Base-by-base conservation (phyloP, 176 grass and related monocot genomes). In the Leersia perrieri region DNA sequence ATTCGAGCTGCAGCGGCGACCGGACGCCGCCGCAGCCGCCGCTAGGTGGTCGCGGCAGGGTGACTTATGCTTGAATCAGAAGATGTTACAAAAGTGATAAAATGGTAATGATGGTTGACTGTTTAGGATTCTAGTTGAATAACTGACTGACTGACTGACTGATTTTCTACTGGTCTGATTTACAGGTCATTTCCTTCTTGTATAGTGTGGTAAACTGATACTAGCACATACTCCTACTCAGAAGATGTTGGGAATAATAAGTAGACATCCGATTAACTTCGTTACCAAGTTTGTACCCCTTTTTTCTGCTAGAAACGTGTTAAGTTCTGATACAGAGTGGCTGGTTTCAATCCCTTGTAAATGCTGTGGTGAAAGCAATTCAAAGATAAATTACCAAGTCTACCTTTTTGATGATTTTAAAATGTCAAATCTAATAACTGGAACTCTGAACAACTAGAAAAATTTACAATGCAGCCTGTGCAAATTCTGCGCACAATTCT, bases 1-100 rank as follows among this genome's bases (percentile, higher is more conserved):
- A 93, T 45, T 97, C 88, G 9, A 93, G 91, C 78, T 87, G 73
- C 70, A 80, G 79, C 30, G 77, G 83, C 11, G 80, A 87, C 14
- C 76, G 60, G 34, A 79, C 70, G 13, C 66, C 68, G 7, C 70
- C 88, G 13, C 66, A 63, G 7, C 70, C 88, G 4, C 63, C 57
- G 9, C 66, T 72, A 2, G 80, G 42, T 11, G 76, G 68, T n/a
- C 66, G 41, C 5, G 41, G 73, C 25, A 91, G 71, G 66, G 67
- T 45, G 53, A 65, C 68, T 26, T 87, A 84, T 87, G 84, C 70
- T 58, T 89, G 71, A 77, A 3, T 53, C 25, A 81, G 25, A 0
- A 22, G 68, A 68, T 70, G 33, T 69, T 47, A 22, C 26, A 11
- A 20, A 26, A n/a, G n/a, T n/a, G n/a, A n/a, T n/a, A n/a, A n/a